phyloP scores from a whole-genome alignment of 2,329 filamentous ascomycete species.

The Diplodia seriata region DNA sequence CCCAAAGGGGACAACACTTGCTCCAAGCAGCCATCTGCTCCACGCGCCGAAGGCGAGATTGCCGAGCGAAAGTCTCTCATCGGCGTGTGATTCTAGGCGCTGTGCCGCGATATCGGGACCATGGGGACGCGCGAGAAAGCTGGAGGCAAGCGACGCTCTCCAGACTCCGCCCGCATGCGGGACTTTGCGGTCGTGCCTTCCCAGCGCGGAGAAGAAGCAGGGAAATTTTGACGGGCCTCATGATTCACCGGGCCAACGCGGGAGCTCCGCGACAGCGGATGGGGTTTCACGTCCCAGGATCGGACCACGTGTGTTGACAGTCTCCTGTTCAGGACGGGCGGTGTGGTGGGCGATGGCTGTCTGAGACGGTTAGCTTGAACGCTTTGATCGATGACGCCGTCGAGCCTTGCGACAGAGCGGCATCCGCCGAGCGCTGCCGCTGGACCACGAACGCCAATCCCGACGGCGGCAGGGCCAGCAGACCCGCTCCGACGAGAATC shows the following conservation, averaged over 20 bases:
- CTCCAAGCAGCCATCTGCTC: conserved; percentile 23
- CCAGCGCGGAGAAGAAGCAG: conserved; percentile 1
- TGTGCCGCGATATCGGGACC: conserved; percentile 17
- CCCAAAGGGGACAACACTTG: conserved; percentile 5
- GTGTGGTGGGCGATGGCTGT: neutral
- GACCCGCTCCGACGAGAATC: conserved; percentile 21
- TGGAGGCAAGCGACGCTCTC: conserved; percentile 16
- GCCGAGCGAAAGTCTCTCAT: conserved; percentile 2
- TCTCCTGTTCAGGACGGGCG: conserved; percentile 25
- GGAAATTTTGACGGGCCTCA: conserved; percentile 6
- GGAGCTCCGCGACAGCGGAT: conserved; percentile 15
- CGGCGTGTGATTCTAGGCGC: neutral
- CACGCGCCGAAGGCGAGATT: conserved; percentile 14
- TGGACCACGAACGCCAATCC: conserved; percentile 17
- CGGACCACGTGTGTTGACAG: conserved; percentile 26
- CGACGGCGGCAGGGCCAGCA: neutral
- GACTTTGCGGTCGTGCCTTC: conserved; percentile 10
- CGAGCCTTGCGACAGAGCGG: conserved; percentile 26
- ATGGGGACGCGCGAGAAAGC: conserved; percentile 8
- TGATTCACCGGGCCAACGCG: conserved; percentile 12
- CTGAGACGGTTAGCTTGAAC: conserved; percentile 5
- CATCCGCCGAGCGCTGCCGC: conserved; percentile 19
- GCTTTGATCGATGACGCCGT: conserved; percentile 18
- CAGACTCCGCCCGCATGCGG: conserved; percentile 25
- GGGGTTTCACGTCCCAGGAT: conserved; percentile 21